Percentiles rank a stretch among this genome's conserved stretches.
These are phyloP conservation scores for Fraxinus velutina DNA, from an alignment of 305 asterid species.

Conservation along the genomic window DNA sequence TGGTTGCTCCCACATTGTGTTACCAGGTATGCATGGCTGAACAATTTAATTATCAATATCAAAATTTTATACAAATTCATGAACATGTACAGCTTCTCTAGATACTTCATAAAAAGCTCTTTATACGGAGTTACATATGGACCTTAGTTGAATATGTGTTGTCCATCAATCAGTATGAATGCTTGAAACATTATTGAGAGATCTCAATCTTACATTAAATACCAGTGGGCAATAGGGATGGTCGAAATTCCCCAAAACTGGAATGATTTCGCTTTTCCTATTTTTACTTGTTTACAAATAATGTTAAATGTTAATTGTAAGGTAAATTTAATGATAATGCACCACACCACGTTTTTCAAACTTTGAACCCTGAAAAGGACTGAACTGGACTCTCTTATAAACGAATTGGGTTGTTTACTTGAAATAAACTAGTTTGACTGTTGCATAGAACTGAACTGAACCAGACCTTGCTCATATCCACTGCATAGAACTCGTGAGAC, in stretches of 20 bases:
- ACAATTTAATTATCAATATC: constrained; percentile 1
- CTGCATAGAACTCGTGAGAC: not conserved
- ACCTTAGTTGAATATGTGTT: constrained; percentile 6
- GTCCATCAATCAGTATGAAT: constrained; percentile 3
- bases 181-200: not conserved
- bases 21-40: constrained; percentile 64
- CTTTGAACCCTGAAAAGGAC: not conserved
- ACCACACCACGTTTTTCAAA: not conserved
- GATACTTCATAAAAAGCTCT: not conserved
- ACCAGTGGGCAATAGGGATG: not conserved
- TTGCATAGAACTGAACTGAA: not conserved
- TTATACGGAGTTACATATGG: not conserved
- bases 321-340: not conserved
- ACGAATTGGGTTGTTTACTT: not conserved
- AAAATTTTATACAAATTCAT: constrained; percentile 3
- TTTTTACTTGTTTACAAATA: constrained; percentile 1
- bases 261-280: not conserved
- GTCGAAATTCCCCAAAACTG: constrained; percentile 4
- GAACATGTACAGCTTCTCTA: constrained; percentile 11
- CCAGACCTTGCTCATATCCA: not conserved
- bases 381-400: not conserved
- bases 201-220: not conserved
- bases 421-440: not conserved
- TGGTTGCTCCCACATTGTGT: constrained; percentile 96
- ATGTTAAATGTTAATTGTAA: not conserved